phyloP scores from a whole-genome alignment of 2,329 filamentous ascomycete genomes.

The Sarocladium brachiariae region DNA sequence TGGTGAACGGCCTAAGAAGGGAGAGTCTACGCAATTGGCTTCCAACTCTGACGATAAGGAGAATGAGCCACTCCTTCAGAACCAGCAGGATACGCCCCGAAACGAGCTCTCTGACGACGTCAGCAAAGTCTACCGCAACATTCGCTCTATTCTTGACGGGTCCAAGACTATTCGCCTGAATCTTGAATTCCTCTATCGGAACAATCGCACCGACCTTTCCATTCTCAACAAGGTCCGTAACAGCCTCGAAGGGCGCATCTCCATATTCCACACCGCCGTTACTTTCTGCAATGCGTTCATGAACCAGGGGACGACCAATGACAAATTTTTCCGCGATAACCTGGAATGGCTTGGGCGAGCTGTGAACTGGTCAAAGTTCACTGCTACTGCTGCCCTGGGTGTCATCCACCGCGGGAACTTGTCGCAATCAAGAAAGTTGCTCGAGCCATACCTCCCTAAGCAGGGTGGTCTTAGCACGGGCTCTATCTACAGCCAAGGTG shows the following conservation, averaged over 20 bases:
- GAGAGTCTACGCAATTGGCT: not conserved
- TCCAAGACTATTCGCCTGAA: conserved; percentile 93
- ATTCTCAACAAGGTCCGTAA: conserved; percentile 96
- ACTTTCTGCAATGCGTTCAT: conserved; percentile 98
- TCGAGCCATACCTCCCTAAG: conserved; percentile 89
- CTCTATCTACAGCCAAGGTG: conserved; percentile 92
- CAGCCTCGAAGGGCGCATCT: conserved; percentile 90
- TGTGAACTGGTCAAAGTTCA: conserved; percentile 99
- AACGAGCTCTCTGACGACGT: conserved; percentile 42
- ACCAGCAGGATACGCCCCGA: conserved; percentile 50
- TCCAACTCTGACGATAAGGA: conserved; percentile 39
- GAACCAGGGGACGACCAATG: conserved; percentile 96
- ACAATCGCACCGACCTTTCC: conserved; percentile 84
- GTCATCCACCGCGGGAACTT: conserved; percentile 96
- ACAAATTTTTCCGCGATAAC: conserved; percentile 98
- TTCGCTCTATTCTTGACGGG: conserved; percentile 69
- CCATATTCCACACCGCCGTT: conserved; percentile 95
- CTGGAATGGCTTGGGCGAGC: conserved; percentile 97
- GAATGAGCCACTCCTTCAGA: conserved; percentile 40
- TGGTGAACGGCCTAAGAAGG: conserved; percentile 34
- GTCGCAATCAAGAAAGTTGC: conserved; percentile 82
- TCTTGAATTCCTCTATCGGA: conserved; percentile 92
- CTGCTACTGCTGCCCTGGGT: conserved; percentile 88
- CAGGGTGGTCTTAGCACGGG: conserved; percentile 66
- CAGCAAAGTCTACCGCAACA: conserved; percentile 53